Evolutionary conservation across 345 rosid genomes (phyloP).

Genomic region (Aethionema arabicum): DNA sequence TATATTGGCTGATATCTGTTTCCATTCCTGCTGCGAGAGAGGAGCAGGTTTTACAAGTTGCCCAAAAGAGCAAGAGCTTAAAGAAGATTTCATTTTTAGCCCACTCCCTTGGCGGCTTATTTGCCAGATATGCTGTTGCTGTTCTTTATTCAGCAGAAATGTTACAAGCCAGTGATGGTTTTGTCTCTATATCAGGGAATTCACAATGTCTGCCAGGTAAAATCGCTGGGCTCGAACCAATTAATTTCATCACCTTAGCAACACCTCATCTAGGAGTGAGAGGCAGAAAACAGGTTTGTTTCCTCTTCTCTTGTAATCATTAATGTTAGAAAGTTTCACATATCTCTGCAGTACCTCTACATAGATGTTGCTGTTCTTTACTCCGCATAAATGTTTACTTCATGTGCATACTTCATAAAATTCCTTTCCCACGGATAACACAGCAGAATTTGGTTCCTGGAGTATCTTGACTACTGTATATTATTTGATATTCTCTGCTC

Average conservation of each 20-base stretch:
- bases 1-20: slow-evolving; percentile 7
- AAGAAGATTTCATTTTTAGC: slow-evolving; percentile 90
- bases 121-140: slow-evolving; percentile 86
- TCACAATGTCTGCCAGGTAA: slow-evolving; percentile 46
- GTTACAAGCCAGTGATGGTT: slow-evolving; percentile 32
- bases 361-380: too few species aligned
- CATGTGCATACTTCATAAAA: too few species aligned
- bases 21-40: slow-evolving; percentile 15
- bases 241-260: slow-evolving; percentile 93
- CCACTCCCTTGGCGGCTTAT: slow-evolving; percentile 97
- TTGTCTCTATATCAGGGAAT: slow-evolving; percentile 36
- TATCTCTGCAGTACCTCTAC: background rate
- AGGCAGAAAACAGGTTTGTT: slow-evolving; percentile 88
- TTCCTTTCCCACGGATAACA: too few species aligned
- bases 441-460: background rate
- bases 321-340: slow-evolving; percentile 7
- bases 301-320: background rate
- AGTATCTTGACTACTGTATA: background rate
- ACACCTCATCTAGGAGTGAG: slow-evolving; percentile 99
- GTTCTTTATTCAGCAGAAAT: slow-evolving; percentile 60
- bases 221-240: slow-evolving; percentile 87
- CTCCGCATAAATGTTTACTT: too few species aligned
- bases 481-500: slow-evolving; percentile 14
- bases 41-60: slow-evolving; percentile 69
- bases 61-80: slow-evolving; percentile 62